Evolutionary conservation across 177 flowering plant genomes (phyloP), one percentile per base, ranked within the genome.

Genomic region (Tripterygium wilfordii): DNA sequence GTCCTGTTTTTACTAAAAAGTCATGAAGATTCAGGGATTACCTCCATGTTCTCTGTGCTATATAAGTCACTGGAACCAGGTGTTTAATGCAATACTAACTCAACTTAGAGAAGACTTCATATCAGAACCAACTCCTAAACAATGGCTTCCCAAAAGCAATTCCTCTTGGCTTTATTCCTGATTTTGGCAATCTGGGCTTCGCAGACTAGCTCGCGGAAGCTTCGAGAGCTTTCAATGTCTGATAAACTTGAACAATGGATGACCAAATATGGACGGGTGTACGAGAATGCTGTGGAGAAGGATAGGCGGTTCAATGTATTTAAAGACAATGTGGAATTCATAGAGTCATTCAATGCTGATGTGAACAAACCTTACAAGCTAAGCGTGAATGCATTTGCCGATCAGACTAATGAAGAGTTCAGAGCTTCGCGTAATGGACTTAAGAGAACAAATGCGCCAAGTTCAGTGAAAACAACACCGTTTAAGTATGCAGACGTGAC

Each of bases 231-330:
- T n/a, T 4, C 38, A 1, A 2, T 36, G 38, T 15, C 4, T 15
- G 32, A 43, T 35, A 43, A 28, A 17, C 36, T 46, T 18, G 60
- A 56, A 23, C 36, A 46, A n/a, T 38, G 46, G 60, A 39, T 28
- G 37, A 27, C 31, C 2, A 16, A 1, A 8, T 30, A 37, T 5
- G 44, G 39, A 25, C 19, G 22, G 14, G 31, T 36, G 32, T 56
- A 38, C n/a, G 15, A 20, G 27, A 23, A 47, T 22, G 26, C 21
- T 4, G 53, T 21, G 2, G 51, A 56, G 45, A 47, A 37, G 10
- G 49, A 43, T 10, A 54, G 9, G 7, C 58, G 58, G 1, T 43
- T 17, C 13, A 18, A 44, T 10, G 36, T 54, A n/a, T 54, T 54
- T 28, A 42, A 42, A 29, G 40, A 43, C 2, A 54, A 54, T 20